Conservation (phyloP, 495 filamentous ascomycete species). For the Opeltia flavorubescens region DNA sequence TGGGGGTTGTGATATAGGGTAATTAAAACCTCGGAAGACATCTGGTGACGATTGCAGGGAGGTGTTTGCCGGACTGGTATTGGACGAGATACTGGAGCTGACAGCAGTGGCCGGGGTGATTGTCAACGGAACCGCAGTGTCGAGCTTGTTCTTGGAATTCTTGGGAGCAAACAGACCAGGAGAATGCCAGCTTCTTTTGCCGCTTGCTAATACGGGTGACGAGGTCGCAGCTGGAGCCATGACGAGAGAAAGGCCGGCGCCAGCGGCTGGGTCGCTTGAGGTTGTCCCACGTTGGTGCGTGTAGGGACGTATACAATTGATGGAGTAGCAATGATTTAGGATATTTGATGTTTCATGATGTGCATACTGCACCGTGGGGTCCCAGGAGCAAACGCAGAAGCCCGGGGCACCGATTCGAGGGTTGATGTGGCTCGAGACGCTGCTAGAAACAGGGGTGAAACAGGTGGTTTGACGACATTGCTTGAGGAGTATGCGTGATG, state of each 20-base stretch:
- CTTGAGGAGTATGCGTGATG: not conserved
- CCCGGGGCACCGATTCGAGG: not conserved
- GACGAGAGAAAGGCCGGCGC: not conserved
- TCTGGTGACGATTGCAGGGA: conserved; percentile 39
- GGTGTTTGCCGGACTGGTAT: conserved; percentile 33
- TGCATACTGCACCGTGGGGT: not conserved
- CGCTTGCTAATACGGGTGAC: conserved; percentile 9
- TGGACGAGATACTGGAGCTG: conserved; percentile 10
- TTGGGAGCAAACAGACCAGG: conserved; percentile 4
- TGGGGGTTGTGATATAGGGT: conserved; percentile 24
- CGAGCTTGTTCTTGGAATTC: not conserved
- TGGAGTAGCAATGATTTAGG: not conserved
- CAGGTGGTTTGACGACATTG: no score
- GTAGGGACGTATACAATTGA: not conserved
- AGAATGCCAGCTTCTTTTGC: conserved; percentile 14
- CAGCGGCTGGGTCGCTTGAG: conserved; percentile 11
- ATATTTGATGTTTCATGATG: conserved; percentile 1
- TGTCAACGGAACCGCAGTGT: conserved; percentile 11
- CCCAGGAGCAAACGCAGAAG: not conserved
- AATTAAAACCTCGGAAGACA: conserved; percentile 29
- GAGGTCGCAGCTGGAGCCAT: conserved; percentile 12
- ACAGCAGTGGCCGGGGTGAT: conserved; percentile 10
- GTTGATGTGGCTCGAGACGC: not conserved
- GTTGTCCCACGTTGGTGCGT: no score
- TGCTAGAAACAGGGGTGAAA: not conserved